Evolutionary conservation across 257 asterid genomes (phyloP).

Genomic region (Nicotiana tomentosiformis): DNA sequence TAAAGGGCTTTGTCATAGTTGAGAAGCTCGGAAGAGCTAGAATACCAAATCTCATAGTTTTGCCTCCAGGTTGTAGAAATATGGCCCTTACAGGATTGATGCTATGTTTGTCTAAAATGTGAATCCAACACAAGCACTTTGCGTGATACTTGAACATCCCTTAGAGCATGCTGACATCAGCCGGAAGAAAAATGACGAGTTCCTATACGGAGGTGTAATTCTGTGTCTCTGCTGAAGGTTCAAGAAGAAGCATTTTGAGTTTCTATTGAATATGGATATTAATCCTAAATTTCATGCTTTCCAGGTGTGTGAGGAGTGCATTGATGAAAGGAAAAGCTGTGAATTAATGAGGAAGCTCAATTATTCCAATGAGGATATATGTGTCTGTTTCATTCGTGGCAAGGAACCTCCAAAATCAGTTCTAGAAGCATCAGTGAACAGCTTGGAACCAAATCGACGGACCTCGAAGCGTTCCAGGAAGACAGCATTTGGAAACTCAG

Average conservation of each 20-base stretch:
- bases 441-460: conserved; percentile 69
- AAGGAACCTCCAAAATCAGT: conserved; percentile 96
- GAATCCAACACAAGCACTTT: not conserved
- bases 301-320: conserved; percentile 94
- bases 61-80: not conserved
- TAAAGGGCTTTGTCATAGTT: not conserved
- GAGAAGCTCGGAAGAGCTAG: not conserved
- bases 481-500: conserved; percentile 75
- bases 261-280: not conserved
- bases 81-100: not conserved
- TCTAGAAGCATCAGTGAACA: conserved; percentile 71
- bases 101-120: not conserved
- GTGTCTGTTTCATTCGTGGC: conserved; percentile 73
- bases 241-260: not conserved
- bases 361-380: conserved; percentile 81
- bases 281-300: not conserved
- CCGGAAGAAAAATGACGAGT: not conserved
- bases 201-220: not conserved
- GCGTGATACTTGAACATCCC: not conserved
- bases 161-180: conserved; percentile 1
- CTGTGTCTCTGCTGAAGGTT: not conserved
- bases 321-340: conserved; percentile 85
- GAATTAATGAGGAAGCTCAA: conserved; percentile 82
- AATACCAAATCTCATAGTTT: not conserved
- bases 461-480: conserved; percentile 90